phyloP scores from a whole-genome alignment of 2,329 filamentous ascomycete genomes.

The Thermoascus crustaceus region DNA sequence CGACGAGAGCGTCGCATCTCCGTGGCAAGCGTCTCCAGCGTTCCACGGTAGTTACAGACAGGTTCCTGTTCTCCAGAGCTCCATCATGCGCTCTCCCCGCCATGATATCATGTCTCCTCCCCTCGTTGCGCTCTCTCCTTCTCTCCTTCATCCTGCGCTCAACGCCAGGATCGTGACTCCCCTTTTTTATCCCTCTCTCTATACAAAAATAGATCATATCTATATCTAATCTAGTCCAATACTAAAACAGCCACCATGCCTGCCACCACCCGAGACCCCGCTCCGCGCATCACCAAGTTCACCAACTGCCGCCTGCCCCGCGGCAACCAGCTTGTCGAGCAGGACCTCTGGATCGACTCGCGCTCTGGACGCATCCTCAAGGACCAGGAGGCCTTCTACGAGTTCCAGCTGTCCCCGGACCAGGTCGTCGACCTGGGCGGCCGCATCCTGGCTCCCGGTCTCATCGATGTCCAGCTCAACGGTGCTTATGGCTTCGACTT shows the following conservation, averaged over 20 bases:
- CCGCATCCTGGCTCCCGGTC: conserved; percentile 73
- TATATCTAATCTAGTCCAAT: conserved; percentile 3
- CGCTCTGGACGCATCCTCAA: conserved; percentile 71
- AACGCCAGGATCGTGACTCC: background rate
- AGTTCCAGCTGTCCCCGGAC: conserved; percentile 50
- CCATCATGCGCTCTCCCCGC: no score
- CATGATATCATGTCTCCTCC: no score
- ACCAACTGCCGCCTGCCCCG: conserved; percentile 77
- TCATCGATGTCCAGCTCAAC: conserved; percentile 89
- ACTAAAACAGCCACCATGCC: conserved; percentile 21
- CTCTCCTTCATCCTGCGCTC: background rate
- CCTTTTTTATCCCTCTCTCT: no score
- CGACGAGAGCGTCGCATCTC: no score
- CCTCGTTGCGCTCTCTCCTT: no score
- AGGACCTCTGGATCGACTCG: conserved; percentile 86
- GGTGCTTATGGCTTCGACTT: conserved; percentile 92
- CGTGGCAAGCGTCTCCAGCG: no score
- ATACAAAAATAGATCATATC: no score
- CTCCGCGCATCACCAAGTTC: conserved; percentile 64
- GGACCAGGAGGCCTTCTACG: conserved; percentile 53
- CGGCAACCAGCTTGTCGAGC: conserved; percentile 57
- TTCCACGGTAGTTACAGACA: no score
- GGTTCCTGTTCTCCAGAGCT: no score
- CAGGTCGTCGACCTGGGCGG: conserved; percentile 69
- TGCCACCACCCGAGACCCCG: conserved; percentile 24